These are phyloP conservation scores for Sphagnum fallax DNA, from an alignment of 228 moss, liverwort and hornwort genomes.

Conservation along the genomic window DNA sequence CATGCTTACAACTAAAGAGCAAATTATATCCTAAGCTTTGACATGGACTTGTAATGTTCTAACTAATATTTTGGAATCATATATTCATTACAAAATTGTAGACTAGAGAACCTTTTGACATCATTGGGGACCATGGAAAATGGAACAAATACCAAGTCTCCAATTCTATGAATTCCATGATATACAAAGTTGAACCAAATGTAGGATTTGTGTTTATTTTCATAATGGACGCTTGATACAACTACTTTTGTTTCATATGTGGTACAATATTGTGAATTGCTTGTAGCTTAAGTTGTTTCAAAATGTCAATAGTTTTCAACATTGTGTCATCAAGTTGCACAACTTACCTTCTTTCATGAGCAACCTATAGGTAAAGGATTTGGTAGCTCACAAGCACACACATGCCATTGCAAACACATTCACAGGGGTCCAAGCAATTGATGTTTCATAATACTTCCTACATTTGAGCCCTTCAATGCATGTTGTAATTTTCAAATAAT, in stretches of 20 bases:
- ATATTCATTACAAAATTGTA: conserved; percentile 90
- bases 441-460: conserved; percentile 7
- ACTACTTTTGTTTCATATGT: conserved; percentile 76
- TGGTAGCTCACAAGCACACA: too few species aligned
- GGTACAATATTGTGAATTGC: conserved; percentile 56
- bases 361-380: too few species aligned
- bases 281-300: conserved; percentile 67
- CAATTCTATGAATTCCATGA: too few species aligned
- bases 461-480: conserved; percentile 72
- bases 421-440: too few species aligned
- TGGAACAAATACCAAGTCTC: too few species aligned
- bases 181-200: background rate
- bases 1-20: conserved; percentile 50
- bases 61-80: conserved; percentile 70
- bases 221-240: conserved; percentile 55
- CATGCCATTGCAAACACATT: too few species aligned
- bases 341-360: background rate
- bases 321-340: conserved; percentile 77
- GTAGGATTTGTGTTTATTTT: background rate
- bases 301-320: conserved; percentile 75
- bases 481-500: conserved; percentile 56
- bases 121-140: too few species aligned
- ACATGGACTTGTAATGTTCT: conserved; percentile 70
- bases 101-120: background rate
- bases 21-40: conserved; percentile 75